Conservation (phyloP, 208 protist species). For the Porcisia hertigi region DNA sequence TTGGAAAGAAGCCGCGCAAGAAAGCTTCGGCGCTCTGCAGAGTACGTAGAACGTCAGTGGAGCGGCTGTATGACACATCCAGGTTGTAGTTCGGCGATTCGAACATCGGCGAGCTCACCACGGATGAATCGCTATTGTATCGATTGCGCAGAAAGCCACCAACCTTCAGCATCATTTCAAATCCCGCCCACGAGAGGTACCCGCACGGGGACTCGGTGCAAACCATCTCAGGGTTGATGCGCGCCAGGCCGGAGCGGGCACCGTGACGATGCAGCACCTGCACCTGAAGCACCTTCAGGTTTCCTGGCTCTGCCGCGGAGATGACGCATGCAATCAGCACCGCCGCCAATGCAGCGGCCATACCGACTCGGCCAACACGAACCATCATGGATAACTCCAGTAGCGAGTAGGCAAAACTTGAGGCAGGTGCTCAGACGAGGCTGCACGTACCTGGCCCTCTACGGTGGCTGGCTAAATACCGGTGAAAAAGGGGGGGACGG, state of each 20-base stretch:
- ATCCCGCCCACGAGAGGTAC: constrained; percentile 41
- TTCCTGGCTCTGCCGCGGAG: neutral
- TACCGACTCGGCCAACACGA: constrained; percentile 24
- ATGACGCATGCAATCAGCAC: constrained; percentile 22
- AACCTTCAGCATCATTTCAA: constrained; percentile 42
- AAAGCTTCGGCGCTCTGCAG: constrained; percentile 60
- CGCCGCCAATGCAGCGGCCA: constrained; percentile 7
- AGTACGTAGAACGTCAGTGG: constrained; percentile 56
- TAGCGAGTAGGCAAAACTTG: neutral
- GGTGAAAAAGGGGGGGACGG: neutral
- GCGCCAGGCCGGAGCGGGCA: constrained; percentile 28
- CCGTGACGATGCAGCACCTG: constrained; percentile 68
- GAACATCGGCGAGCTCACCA: constrained; percentile 37
- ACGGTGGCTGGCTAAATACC: no score
- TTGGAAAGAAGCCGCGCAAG: constrained; percentile 50
- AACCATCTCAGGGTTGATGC: constrained; percentile 36
- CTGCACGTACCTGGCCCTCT: neutral
- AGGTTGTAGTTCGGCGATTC: constrained; percentile 46
- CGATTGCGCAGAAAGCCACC: constrained; percentile 42
- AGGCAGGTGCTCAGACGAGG: neutral
- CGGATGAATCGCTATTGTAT: constrained; percentile 36
- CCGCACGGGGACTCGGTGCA: constrained; percentile 55
- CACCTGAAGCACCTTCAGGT: constrained; percentile 29
- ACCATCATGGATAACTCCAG: neutral
- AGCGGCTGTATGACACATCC: constrained; percentile 55